Percentiles rank a stretch among this genome's conserved stretches.
These are phyloP conservation scores for Alternaria sp. DNA, from an alignment of 2,329 filamentous ascomycete genomes.

Conservation along the genomic window DNA sequence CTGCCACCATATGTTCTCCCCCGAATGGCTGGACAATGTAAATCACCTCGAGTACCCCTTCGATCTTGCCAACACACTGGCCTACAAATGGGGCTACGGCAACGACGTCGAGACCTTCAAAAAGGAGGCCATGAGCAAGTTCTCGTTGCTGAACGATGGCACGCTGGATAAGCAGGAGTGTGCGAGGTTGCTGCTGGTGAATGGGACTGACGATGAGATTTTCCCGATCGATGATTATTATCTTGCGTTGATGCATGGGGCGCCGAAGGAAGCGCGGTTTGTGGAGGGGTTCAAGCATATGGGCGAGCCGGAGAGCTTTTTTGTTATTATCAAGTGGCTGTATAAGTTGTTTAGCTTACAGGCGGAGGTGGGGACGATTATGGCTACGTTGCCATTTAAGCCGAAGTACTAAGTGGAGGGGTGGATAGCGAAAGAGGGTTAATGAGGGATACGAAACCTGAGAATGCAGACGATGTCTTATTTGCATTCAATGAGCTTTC, in stretches of 20 bases:
- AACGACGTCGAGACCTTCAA: slow-evolving; percentile 53
- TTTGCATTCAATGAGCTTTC: not conserved
- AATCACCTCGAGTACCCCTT: slow-evolving; percentile 67
- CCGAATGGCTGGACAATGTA: slow-evolving; percentile 60
- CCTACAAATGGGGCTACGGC: slow-evolving; percentile 56
- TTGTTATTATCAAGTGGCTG: slow-evolving; percentile 57
- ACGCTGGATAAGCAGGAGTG: slow-evolving; percentile 60
- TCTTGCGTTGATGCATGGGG: slow-evolving; percentile 59
- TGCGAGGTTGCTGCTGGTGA: slow-evolving; percentile 60
- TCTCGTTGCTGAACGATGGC: slow-evolving; percentile 62
- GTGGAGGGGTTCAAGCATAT: slow-evolving; percentile 55
- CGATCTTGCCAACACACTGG: slow-evolving; percentile 59
- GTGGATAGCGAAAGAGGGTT: not conserved
- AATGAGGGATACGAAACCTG: not conserved
- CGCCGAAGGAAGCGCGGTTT: slow-evolving; percentile 60
- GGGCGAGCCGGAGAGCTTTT: slow-evolving; percentile 59
- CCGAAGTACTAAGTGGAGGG: slow-evolving; percentile 48
- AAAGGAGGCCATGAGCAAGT: slow-evolving; percentile 55
- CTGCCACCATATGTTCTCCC: slow-evolving; percentile 62
- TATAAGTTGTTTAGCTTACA: slow-evolving; percentile 56
- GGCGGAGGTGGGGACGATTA: slow-evolving; percentile 50
- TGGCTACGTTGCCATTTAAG: slow-evolving; percentile 56
- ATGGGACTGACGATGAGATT: slow-evolving; percentile 65
- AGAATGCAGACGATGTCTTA: not conserved
- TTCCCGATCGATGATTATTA: slow-evolving; percentile 68